Conservation (phyloP, 345 rosid species). For the Moricandia arvensis region DNA sequence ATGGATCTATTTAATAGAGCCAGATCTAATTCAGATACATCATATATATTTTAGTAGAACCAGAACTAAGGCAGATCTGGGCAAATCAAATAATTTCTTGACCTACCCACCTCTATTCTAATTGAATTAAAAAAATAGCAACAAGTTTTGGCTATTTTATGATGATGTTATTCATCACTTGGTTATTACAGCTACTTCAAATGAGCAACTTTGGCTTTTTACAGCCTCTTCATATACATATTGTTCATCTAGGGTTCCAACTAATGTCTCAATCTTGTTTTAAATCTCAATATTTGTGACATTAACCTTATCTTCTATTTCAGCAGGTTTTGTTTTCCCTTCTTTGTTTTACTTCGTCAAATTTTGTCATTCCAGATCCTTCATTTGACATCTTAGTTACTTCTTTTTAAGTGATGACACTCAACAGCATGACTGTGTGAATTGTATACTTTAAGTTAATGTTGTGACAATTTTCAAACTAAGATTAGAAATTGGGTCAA, state of each 20-base stretch:
- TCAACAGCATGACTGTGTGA: neutral
- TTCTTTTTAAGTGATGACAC: too few species aligned
- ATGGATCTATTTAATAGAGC: neutral
- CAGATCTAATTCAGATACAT: neutral
- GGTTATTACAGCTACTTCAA: neutral
- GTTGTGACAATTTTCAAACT: neutral
- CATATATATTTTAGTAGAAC: neutral
- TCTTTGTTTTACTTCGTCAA: too few species aligned
- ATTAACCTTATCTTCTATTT: too few species aligned
- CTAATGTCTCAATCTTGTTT: too few species aligned
- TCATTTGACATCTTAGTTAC: too few species aligned
- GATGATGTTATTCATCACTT: neutral
- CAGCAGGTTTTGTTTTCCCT: too few species aligned
- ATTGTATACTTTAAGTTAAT: neutral
- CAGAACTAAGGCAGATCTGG: neutral
- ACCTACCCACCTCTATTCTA: neutral
- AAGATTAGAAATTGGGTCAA: too few species aligned
- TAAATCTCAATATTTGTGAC: too few species aligned
- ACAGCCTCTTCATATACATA: neutral
- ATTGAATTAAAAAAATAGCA: neutral
- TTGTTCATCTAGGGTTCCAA: too few species aligned
- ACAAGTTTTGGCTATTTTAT: neutral
- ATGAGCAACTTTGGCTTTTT: neutral
- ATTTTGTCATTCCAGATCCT: too few species aligned
- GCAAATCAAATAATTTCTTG: neutral